phyloP scores from a whole-genome alignment of 805 yeast species.

The Wickerhamomyces canadensis region DNA sequence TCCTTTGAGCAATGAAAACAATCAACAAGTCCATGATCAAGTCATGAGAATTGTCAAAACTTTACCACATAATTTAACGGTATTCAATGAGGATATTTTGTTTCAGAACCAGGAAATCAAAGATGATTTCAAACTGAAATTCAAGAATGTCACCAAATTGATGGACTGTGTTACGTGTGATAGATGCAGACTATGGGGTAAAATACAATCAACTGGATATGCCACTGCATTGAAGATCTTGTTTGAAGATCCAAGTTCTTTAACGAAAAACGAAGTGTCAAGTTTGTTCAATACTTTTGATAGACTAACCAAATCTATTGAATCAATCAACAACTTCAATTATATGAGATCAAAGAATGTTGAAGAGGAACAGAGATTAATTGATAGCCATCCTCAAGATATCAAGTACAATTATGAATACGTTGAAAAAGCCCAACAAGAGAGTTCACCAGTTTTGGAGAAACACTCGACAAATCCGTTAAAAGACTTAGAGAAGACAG shows the following conservation, averaged over 20 bases:
- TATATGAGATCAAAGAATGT: conserved; percentile 36
- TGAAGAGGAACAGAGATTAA: conserved; percentile 8
- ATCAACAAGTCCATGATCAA: conserved; percentile 39
- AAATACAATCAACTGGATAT: conserved; percentile 93
- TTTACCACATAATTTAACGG: conserved; percentile 22
- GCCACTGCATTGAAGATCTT: conserved; percentile 92
- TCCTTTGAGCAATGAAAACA: conserved; percentile 31
- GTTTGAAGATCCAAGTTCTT: conserved; percentile 58
- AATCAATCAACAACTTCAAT: conserved; percentile 69
- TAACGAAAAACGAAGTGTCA: conserved; percentile 77
- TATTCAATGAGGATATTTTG: conserved; percentile 47
- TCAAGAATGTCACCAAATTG: conserved; percentile 82
- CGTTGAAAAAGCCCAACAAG: not conserved
- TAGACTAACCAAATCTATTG: conserved; percentile 79
- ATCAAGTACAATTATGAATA: conserved; percentile 8
- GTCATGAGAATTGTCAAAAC: conserved; percentile 26
- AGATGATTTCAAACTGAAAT: conserved; percentile 79
- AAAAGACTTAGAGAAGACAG: no score
- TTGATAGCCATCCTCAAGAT: conserved; percentile 4
- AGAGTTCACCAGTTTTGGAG: no score
- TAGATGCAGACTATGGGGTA: conserved; percentile 97
- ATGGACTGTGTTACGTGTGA: conserved; percentile 99
- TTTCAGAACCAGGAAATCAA: conserved; percentile 56
- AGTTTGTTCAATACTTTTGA: conserved; percentile 91
- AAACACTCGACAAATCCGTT: no score